Evolutionary conservation across 139 green algal species (phyloP), one percentile per base, ranked within the genome.

Genomic region (Tetraselmis striata): DNA sequence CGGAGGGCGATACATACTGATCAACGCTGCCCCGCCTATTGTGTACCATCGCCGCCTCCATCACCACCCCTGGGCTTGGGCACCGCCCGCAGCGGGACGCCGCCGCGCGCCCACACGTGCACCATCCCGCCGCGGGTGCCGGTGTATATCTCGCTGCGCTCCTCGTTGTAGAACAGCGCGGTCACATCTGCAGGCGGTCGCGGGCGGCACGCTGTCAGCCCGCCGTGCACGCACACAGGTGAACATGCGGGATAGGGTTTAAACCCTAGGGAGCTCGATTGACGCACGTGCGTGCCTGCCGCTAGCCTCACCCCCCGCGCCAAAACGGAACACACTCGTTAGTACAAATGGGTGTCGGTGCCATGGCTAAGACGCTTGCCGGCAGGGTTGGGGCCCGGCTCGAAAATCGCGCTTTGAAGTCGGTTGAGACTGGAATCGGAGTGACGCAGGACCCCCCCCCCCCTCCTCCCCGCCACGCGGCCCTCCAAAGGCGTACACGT

Each of bases 121-220:
- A 90, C 83, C 28, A 90, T 31, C 23, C 87, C 87, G 23, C 28
- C 28, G 22, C 30, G 25, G 81, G 86, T 90, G 31, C 87, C 87
- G 1, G 86, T 90, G 80, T 86, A 88, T n/a, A 90, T 86, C 83
- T 90, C 87, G 31, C 89, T 89, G n/a, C 86, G 76, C 75, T 90
- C 87, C 82, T 90, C 87, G 78, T 90, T 75, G 67, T 89, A 89
- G 76, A 89, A 90, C 24, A 90, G 74, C 24, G 86, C 86, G 18
- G 87, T 90, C 28, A 90, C 86, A 28, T 90, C 87, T 80, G 77
- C 30, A n/a, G 1, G 27, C 1, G 23, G 27, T 31, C 26, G 23
- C 1, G 1, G 2, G 2, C 22, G 23, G 75, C 1, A 78, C 75
- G 32, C 28, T 23, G 2, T 23, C 32, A 18, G 1, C n/a, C 5